phyloP scores from a whole-genome alignment of 768 basidiomycete species.

The Podaxis rugospora region DNA sequence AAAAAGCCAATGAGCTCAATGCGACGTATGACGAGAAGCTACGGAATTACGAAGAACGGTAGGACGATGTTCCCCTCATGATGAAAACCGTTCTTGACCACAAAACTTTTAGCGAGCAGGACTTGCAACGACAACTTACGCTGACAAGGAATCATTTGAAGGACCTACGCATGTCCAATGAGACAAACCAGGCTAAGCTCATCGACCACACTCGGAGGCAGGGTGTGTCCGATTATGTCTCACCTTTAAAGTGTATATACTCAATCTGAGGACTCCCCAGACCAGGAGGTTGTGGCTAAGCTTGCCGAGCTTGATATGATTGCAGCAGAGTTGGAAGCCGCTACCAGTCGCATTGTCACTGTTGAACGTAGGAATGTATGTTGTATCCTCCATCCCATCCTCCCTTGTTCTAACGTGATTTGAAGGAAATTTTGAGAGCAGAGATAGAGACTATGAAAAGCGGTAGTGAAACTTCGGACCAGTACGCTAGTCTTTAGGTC shows the following conservation, averaged over 20 bases:
- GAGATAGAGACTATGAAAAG: slow-evolving; percentile 90
- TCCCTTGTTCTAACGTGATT: not conserved
- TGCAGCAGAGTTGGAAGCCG: slow-evolving; percentile 88
- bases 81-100: not conserved
- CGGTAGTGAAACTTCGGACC: slow-evolving; percentile 65
- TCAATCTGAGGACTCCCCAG: slow-evolving; percentile 30
- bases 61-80: slow-evolving; percentile 16
- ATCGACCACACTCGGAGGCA: slow-evolving; percentile 89
- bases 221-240: slow-evolving; percentile 39
- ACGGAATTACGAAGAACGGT: slow-evolving; percentile 96
- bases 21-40: slow-evolving; percentile 96
- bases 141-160: slow-evolving; percentile 84
- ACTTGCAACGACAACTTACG: slow-evolving; percentile 87
- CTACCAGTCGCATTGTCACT: slow-evolving; percentile 89
- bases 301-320: slow-evolving; percentile 94
- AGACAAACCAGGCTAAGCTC: slow-evolving; percentile 88
- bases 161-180: slow-evolving; percentile 87
- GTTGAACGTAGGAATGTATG: slow-evolving; percentile 91
- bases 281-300: slow-evolving; percentile 88
- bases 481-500: slow-evolving; percentile 38
- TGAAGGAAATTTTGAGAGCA: slow-evolving; percentile 87
- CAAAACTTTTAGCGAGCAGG: slow-evolving; percentile 67
- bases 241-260: not conserved
- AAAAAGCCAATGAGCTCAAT: slow-evolving; percentile 95
- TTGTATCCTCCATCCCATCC: not conserved